These are phyloP conservation scores for Leishmania arabica DNA, from an alignment of 208 protist genomes.

Conservation along the genomic window DNA sequence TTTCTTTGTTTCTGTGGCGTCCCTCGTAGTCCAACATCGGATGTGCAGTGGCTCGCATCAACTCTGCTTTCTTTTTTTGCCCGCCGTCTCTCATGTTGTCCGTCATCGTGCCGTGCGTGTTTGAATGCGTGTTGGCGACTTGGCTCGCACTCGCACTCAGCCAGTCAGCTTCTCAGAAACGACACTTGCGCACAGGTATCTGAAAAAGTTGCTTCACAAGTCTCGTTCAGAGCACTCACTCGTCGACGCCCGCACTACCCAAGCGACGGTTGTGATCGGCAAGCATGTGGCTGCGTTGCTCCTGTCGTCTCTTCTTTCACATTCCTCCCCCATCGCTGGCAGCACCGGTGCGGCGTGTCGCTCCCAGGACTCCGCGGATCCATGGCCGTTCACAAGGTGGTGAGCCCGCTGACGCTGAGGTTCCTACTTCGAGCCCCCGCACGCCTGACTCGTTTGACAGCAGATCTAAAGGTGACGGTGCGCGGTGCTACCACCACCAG, in stretches of 20 bases:
- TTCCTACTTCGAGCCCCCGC: not conserved
- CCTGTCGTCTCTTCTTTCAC: conserved; percentile 15
- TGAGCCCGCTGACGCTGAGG: not conserved
- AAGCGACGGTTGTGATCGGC: not conserved
- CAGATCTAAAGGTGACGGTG: not conserved
- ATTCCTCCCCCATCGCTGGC: conserved; percentile 12
- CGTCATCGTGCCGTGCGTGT: not conserved
- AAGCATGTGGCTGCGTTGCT: conserved; percentile 8
- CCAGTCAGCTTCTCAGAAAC: no score
- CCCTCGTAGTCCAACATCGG: not conserved
- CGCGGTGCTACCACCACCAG: not conserved
- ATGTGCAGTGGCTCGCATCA: not conserved
- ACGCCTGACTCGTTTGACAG: not conserved
- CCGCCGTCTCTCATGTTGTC: not conserved
- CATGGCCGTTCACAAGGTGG: not conserved
- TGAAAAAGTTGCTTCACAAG: not conserved
- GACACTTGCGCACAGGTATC: not conserved
- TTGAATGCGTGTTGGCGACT: not conserved
- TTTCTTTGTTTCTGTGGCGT: not conserved
- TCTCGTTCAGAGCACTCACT: not conserved
- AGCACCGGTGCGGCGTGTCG: conserved; percentile 10
- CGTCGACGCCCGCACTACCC: not conserved
- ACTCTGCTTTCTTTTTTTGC: not conserved
- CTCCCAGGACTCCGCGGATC: not conserved
- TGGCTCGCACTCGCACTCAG: not conserved